Evolutionary conservation across 805 yeast species (phyloP), one percentile per base, ranked within the genome.

Genomic region (Saturnispora zaruensis): DNA sequence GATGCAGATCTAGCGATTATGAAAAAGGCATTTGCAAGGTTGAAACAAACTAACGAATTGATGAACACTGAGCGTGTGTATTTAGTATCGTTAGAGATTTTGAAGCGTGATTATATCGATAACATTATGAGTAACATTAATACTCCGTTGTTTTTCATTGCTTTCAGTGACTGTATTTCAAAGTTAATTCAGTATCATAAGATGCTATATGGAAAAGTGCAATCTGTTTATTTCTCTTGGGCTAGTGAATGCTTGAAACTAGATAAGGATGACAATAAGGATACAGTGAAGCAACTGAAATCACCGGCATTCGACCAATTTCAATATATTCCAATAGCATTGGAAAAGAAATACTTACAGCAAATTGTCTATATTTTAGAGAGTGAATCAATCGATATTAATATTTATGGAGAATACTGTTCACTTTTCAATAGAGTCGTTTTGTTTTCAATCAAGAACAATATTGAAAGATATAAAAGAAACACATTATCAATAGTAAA

Each of bases 61-160:
- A 48, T 74, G 0, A 68, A 68, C 13, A 77, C 78, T 11, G 85
- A 79, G 55, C 68, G 65, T 24, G 64, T 63, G 1, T 79, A 76
- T 56, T 59, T 77, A n/a, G 64, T 66, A 41, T 72, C 76, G 1
- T 58, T 79, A 44, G 66, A 65, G 36, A 60, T 74, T 53, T 60
- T 79, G 18, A 63, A 67, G 6, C 69, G 66, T n/a, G 68, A 65
- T 34, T 79, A 77, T 52, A 56, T 76, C 4, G 70, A 67, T 7
- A 67, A 75, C 2, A 57, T 73, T 9, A 59, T 70, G 23, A 57
- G 57, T 7, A 64, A 63, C 33, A 58, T 60, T 32, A 65, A 66
- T 13, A 59, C 68, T 1, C 75, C 78, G 3, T 55, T 68, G 1
- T 63, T 67, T 24, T 60, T 71, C 14, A 55, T 66, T 1, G 55